Evolutionary conservation across 495 filamentous ascomycete genomes (phyloP).

Genomic region (Penicillium atrosanguineum): DNA sequence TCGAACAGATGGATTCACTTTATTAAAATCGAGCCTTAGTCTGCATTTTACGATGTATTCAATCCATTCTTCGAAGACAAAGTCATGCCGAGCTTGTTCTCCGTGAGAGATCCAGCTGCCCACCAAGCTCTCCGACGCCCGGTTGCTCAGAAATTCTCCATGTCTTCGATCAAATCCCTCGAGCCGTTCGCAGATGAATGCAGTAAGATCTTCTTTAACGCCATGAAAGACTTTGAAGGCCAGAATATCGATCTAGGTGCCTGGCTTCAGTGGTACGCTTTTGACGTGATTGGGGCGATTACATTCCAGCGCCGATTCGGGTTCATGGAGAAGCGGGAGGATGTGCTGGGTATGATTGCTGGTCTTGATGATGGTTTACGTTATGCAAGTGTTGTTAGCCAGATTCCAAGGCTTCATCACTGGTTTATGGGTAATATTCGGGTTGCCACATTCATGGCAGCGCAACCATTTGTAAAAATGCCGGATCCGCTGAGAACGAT

Average conservation of each 20-base stretch:
- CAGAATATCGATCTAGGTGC: conserved; percentile 48
- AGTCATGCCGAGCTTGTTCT: conserved; percentile 66
- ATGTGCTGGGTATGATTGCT: conserved; percentile 12
- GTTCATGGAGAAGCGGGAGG: conserved; percentile 10
- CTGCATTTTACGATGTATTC: conserved; percentile 63
- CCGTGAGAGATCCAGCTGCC: conserved; percentile 63
- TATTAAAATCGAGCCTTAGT: conserved; percentile 34
- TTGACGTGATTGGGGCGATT: conserved; percentile 52
- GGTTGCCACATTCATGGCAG: too few species aligned
- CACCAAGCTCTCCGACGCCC: conserved; percentile 63
- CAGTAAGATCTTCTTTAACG: too few species aligned
- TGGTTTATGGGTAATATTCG: too few species aligned
- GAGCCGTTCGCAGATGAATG: too few species aligned
- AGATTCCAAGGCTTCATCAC: too few species aligned
- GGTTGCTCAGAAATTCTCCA: conserved; percentile 44
- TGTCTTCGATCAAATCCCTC: conserved; percentile 8
- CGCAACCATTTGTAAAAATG: too few species aligned
- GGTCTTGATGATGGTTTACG: conserved; percentile 4
- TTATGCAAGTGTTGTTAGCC: conserved; percentile 10
- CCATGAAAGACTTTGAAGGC: too few species aligned
- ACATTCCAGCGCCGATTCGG: conserved; percentile 15
- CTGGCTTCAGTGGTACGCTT: conserved; percentile 53
- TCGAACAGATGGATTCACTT: too few species aligned
- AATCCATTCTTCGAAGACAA: conserved; percentile 58
- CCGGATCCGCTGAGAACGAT: neutral